These are phyloP conservation scores for Adansonia madagascariensis DNA, from an alignment of 441 rosid genomes.

Conservation along the genomic window DNA sequence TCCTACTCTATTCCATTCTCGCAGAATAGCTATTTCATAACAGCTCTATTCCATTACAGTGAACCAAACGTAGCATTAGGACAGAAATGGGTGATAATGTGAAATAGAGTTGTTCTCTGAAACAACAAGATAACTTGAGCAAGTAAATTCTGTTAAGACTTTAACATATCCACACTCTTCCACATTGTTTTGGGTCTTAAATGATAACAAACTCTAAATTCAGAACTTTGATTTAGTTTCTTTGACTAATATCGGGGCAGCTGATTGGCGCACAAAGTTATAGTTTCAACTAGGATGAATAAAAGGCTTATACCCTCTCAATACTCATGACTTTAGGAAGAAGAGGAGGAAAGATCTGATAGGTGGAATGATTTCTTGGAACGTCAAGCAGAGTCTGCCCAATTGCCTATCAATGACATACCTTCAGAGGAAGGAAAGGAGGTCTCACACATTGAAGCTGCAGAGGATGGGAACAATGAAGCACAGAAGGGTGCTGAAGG, in stretches of 20 bases:
- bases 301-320: conserved; percentile 21
- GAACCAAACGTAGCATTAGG: too few species aligned
- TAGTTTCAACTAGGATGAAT: conserved; percentile 2
- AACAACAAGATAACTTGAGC: background rate
- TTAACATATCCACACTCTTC: background rate
- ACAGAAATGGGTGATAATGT: background rate
- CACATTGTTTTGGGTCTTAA: background rate
- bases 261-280: conserved; percentile 17
- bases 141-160: background rate
- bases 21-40: too few species aligned
- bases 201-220: conserved; percentile 14
- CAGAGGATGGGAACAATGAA: conserved; percentile 42
- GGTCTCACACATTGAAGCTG: conserved; percentile 37
- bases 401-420: conserved; percentile 46
- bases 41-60: too few species aligned
- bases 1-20: too few species aligned
- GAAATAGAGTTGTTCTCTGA: background rate
- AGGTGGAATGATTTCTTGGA: conserved; percentile 87
- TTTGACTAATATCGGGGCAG: conserved; percentile 14
- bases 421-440: conserved; percentile 43
- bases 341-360: conserved; percentile 99
- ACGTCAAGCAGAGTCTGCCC: conserved; percentile 56
- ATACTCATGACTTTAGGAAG: conserved; percentile 63
- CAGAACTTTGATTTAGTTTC: conserved; percentile 14
- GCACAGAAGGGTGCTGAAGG: conserved; percentile 47